These are phyloP conservation scores for Corylus avellana DNA, from an alignment of 306 rosid species.

Conservation along the genomic window DNA sequence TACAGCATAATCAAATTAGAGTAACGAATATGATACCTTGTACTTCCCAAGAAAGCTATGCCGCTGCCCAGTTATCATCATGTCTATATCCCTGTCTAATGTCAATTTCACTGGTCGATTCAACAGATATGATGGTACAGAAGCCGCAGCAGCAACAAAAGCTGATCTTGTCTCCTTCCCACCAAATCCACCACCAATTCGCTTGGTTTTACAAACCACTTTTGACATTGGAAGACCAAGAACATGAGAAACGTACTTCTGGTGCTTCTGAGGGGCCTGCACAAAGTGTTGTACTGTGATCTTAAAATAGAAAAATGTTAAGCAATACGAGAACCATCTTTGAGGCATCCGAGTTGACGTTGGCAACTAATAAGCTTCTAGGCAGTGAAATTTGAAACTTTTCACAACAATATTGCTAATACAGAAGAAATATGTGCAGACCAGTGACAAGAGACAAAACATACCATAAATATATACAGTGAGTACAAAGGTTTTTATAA, in stretches of 20 bases:
- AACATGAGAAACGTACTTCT: conserved; percentile 78
- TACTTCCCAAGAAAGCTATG: conserved; percentile 97
- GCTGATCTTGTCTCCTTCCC: conserved; percentile 98
- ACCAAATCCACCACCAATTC: conserved; percentile 98
- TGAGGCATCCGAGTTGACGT: background rate
- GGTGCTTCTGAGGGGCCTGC: conserved; percentile 98
- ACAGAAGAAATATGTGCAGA: background rate
- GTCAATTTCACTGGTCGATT: conserved; percentile 81
- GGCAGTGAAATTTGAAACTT: background rate
- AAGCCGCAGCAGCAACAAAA: conserved; percentile 78
- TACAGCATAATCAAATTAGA: conserved; percentile 18
- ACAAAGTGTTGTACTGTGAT: conserved; percentile 17
- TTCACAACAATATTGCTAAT: background rate
- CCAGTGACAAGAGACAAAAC: background rate
- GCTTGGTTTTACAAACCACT: conserved; percentile 93
- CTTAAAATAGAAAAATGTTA: background rate
- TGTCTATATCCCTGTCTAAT: conserved; percentile 85
- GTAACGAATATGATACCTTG: conserved; percentile 54
- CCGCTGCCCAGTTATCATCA: conserved; percentile 91
- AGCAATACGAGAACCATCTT: conserved; percentile 10
- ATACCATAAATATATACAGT: background rate
- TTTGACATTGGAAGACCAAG: conserved; percentile 93
- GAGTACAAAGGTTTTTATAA: background rate
- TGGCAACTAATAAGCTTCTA: background rate
- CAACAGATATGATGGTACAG: conserved; percentile 84